Conservation (phyloP, 2,329 filamentous ascomycete species). For the Diaporthe helianthi region DNA sequence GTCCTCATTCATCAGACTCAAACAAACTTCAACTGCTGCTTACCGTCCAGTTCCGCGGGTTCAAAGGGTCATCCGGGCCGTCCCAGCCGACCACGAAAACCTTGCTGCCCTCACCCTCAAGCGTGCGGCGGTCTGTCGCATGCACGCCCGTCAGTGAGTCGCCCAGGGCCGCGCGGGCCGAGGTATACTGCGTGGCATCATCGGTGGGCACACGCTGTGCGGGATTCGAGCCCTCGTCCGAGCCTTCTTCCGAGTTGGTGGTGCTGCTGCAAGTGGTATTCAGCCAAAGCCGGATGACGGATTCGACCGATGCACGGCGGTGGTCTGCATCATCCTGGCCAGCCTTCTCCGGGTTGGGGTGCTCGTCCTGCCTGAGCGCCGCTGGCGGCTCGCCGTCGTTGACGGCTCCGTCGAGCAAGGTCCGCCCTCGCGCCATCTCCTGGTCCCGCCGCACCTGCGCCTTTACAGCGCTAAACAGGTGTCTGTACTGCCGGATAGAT, state of each 20-base stretch:
- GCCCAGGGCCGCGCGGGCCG: constrained; percentile 38
- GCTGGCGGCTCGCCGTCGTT: background rate
- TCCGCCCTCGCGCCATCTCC: constrained; percentile 35
- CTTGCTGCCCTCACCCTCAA: constrained; percentile 39
- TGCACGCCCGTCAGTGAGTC: constrained; percentile 43
- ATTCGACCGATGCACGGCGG: constrained; percentile 6
- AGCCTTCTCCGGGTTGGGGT: constrained; percentile 11
- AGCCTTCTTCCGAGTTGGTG: background rate
- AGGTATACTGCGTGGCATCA: constrained; percentile 35
- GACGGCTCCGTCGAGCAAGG: constrained; percentile 30
- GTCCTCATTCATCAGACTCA: background rate
- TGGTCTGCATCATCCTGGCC: background rate
- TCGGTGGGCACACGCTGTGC: constrained; percentile 33
- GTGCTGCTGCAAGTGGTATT: constrained; percentile 1
- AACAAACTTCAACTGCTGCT: background rate
- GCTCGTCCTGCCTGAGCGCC: background rate
- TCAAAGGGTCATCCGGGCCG: constrained; percentile 45
- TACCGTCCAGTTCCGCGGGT: constrained; percentile 47
- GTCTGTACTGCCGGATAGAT: constrained; percentile 38
- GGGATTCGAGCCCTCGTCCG: background rate
- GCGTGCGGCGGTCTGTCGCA: constrained; percentile 38
- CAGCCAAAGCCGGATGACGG: background rate
- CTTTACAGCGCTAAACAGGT: constrained; percentile 36
- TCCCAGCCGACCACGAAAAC: constrained; percentile 51
- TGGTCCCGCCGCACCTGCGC: constrained; percentile 38